Percentiles rank a stretch among this genome's conserved stretches.
Evolutionary conservation across 306 rosid species (phyloP).

Genomic region (Fragaria vesca): DNA sequence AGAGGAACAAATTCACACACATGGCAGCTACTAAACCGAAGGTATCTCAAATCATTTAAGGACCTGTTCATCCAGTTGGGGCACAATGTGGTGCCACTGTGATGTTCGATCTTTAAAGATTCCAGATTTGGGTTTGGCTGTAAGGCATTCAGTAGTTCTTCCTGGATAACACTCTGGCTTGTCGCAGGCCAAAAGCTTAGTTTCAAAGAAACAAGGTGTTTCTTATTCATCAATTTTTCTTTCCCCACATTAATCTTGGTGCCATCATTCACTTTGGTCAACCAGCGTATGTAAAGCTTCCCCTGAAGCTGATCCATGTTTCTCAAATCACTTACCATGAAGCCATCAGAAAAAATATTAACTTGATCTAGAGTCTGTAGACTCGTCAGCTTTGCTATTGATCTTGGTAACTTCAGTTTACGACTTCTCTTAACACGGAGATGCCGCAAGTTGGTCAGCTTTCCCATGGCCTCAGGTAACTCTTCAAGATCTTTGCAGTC

Average conservation of each 20-base stretch:
- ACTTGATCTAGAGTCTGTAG: too few relatives aligned
- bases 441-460: neutral
- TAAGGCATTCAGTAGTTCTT: neutral
- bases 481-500: neutral
- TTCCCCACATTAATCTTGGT: too few relatives aligned
- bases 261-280: too few relatives aligned
- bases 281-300: too few relatives aligned
- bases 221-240: neutral
- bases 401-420: too few relatives aligned
- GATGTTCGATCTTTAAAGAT: neutral
- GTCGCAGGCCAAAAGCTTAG: accelerated
- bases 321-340: too few relatives aligned
- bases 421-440: neutral
- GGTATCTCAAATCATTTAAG: neutral
- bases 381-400: too few relatives aligned
- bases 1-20: neutral
- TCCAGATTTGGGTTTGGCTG: neutral
- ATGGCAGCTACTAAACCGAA: accelerated
- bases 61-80: neutral
- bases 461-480: neutral
- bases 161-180: too few relatives aligned
- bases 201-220: neutral
- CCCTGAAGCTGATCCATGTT: too few relatives aligned
- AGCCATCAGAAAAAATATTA: too few relatives aligned
- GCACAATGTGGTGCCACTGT: neutral